Evolutionary conservation across 768 basidiomycete genomes (phyloP), one percentile per base, ranked within the genome.

Genomic region (Kwoniella shandongensis): DNA sequence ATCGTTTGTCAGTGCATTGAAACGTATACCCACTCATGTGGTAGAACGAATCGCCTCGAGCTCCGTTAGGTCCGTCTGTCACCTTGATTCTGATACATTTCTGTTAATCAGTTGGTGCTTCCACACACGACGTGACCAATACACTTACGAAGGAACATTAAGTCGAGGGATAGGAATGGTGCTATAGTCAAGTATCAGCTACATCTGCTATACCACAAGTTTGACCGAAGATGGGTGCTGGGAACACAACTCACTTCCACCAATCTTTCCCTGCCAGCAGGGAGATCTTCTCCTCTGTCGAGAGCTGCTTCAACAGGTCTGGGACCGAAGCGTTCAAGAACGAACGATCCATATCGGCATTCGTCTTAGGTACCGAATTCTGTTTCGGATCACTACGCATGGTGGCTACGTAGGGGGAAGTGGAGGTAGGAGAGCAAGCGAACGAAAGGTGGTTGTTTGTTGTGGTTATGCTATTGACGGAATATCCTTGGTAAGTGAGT

Each of bases 11-110:
- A 32, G 13, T 13, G 32, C 6, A 13, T 32, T 13, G 6, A 13
- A 6, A n/a, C n/a, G n/a, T 32, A 6, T 1, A 66, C 69, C 62
- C 59, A 71, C 69, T 61, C 71, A 70, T 73, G n/a, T 73, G 54
- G 50, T 55, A 73, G 63, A 69, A 68, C 3, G 42, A 53, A 10
- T 51, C 60, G 26, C 86, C 86, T 67, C 86, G 79, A 29, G 87
- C 85, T 39, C 87, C 86, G 82, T 86, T 86, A 25, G 86, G 85
- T 7, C 85, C 86, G 76, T 86, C 85, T 67, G 84, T 85, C 82
- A 88, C 86, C 23, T 86, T 54, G 36, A 60, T 44, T 8, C 56
- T 62, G 23, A 5, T 36, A 30, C 22, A 4, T 25, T 12, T 23
- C 10, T 11, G 17, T 15, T 20, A 45, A 18, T 27, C 27, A 15